Evolutionary conservation across 331 rosid species (phyloP).

Genomic region (Cydonia oblonga): DNA sequence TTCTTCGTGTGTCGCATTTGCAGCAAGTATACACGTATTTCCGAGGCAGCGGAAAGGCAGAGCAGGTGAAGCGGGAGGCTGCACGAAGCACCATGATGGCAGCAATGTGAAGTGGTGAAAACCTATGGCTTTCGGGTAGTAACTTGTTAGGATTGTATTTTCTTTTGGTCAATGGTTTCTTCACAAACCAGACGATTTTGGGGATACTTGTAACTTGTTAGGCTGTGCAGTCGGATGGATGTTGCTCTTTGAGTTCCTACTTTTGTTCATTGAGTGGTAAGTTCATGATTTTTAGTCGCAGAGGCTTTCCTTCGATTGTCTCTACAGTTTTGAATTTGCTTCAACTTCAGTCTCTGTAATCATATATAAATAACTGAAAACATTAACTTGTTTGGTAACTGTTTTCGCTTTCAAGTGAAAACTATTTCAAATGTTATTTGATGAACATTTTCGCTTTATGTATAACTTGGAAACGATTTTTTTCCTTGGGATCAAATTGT

Average conservation of each 20-base stretch:
- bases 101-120: conserved; percentile 38
- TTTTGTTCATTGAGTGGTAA: not conserved
- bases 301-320: not conserved
- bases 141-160: not conserved
- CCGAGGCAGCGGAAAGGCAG: conserved; percentile 86
- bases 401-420: too few relatives aligned
- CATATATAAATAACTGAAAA: not conserved
- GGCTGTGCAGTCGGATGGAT: conserved; percentile 16
- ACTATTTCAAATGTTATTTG: not conserved
- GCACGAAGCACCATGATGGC: conserved; percentile 58
- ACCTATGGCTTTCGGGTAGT: not conserved
- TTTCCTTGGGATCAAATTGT: not conserved
- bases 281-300: too few relatives aligned
- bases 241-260: not conserved
- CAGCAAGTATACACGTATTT: conserved; percentile 94
- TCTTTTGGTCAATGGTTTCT: not conserved
- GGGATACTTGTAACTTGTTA: not conserved
- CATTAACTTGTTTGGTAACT: too few relatives aligned
- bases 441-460: not conserved
- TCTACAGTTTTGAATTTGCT: not conserved
- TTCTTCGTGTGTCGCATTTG: conserved; percentile 8
- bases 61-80: conserved; percentile 62
- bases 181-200: not conserved
- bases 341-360: not conserved
- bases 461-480: not conserved